Conservation (phyloP, 2,329 filamentous ascomycete species). For the Alternaria sp. region DNA sequence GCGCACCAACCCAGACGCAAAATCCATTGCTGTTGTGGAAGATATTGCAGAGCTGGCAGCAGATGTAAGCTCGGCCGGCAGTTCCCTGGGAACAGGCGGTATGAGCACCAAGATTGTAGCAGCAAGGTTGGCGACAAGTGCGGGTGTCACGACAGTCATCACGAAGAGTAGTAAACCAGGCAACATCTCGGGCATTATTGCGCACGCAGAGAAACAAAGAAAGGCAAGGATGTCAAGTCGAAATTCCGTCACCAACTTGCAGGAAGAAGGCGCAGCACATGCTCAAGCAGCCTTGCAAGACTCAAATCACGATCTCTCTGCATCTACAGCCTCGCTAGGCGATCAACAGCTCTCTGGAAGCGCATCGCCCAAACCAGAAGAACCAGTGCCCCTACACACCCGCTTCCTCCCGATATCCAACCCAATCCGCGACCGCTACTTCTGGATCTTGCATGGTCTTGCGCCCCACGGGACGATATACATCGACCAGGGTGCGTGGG, state of each 20-base stretch:
- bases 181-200: slow-evolving; percentile 87
- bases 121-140: slow-evolving; percentile 88
- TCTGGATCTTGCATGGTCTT: slow-evolving; percentile 91
- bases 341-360: slow-evolving; percentile 41
- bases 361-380: slow-evolving; percentile 34
- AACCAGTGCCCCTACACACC: slow-evolving; percentile 75
- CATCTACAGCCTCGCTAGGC: slow-evolving; percentile 33
- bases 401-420: slow-evolving; percentile 77
- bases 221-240: slow-evolving; percentile 41
- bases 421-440: slow-evolving; percentile 19
- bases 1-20: slow-evolving; percentile 81
- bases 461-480: slow-evolving; percentile 89
- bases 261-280: slow-evolving; percentile 35
- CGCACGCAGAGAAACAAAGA: slow-evolving; percentile 74
- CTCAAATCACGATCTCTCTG: slow-evolving; percentile 31
- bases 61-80: slow-evolving; percentile 91
- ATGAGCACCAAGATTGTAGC: slow-evolving; percentile 99
- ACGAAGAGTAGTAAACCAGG: slow-evolving; percentile 92
- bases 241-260: slow-evolving; percentile 42
- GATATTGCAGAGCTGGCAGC: slow-evolving; percentile 84
- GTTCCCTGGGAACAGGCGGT: slow-evolving; percentile 87
- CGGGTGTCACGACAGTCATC: slow-evolving; percentile 94
- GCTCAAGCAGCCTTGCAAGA: slow-evolving; percentile 32
- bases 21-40: slow-evolving; percentile 89
- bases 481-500: slow-evolving; percentile 89